Evolutionary conservation across 148 eudicot genomes (phyloP), one percentile per base, ranked within the genome.

Genomic region (Chenopodium suecicum): DNA sequence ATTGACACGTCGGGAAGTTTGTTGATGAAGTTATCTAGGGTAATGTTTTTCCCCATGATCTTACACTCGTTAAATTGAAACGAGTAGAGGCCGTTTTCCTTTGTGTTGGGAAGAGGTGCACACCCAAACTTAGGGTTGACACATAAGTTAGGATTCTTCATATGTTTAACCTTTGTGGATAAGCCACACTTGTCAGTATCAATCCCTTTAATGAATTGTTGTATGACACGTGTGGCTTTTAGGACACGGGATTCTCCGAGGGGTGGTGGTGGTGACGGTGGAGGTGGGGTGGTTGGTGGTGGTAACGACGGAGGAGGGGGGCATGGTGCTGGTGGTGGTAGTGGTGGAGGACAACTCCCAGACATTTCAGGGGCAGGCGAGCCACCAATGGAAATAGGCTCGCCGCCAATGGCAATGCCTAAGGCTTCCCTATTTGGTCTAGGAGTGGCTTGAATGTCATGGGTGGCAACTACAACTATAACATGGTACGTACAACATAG

Each of bases 81-180:
- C 0, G 74, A 64, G 4, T 78, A 73, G 9, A 69, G 13, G 4
- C 32, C 79, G 22, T 32, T 2, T 60, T 62, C 25, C 0, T 76
- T 73, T 66, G 76, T 9, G 46, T 63, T 22, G 4, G 46, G 62
- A 50, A 58, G 17, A 44, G 10, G 7, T 8, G 58, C 83, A 65
- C 91, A 89, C 0, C 10, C 0, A 74, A 89, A 83, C 67, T 89
- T 87, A 25, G 32, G 72, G 74, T 83, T 86, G 0, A 4, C 25
- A 54, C 89, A 87, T 1, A 74, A 63, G 20, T 87, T 70, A 9
- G 56, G n/a, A 46, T 85, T 86, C 2, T 72, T 25, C 2, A 78
- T 80, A 4, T 74, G 48, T 16, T 23, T 9, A 4, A 7, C 0
- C 4, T 4, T 20, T 0, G 13, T 66, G 17, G 60, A 13, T 27